phyloP scores from a whole-genome alignment of 202 grass and related monocot species.

The Eragrostis tef region DNA sequence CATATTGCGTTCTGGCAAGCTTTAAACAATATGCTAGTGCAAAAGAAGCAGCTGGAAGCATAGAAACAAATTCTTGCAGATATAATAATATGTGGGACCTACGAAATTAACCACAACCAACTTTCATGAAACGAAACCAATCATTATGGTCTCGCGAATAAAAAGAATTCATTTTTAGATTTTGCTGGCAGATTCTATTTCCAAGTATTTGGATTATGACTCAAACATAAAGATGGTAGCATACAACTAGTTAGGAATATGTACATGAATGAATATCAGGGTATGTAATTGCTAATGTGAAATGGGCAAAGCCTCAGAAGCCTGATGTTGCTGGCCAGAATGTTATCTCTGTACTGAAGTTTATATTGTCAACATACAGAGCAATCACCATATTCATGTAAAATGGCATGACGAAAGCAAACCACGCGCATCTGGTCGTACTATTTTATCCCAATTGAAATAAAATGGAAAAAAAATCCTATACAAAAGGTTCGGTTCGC shows the following conservation, averaged over 20 bases:
- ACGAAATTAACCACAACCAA: background rate
- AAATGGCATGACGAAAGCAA: background rate
- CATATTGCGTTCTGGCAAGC: background rate
- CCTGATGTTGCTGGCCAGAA: background rate
- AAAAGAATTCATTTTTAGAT: background rate
- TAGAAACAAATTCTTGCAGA: background rate
- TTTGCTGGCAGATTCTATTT: background rate
- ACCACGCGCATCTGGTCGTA: background rate
- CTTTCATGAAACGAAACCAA: background rate
- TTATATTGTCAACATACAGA: background rate
- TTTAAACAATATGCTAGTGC: background rate
- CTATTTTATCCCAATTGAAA: background rate
- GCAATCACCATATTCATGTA: background rate
- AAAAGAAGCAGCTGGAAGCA: background rate
- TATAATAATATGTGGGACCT: background rate
- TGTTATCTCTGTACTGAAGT: background rate
- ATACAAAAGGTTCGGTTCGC: background rate
- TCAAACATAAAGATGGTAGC: background rate
- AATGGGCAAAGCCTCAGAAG: background rate
- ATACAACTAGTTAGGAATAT: background rate
- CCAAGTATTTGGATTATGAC: constrained; percentile 2
- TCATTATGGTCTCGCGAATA: background rate
- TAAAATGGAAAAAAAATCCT: background rate
- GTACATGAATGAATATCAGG: background rate
- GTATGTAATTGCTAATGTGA: background rate